Percentiles rank a stretch among this genome's conserved stretches.
Conservation (phyloP, 2,329 filamentous ascomycete genomes). For the Phialemonium atrogriseum region DNA sequence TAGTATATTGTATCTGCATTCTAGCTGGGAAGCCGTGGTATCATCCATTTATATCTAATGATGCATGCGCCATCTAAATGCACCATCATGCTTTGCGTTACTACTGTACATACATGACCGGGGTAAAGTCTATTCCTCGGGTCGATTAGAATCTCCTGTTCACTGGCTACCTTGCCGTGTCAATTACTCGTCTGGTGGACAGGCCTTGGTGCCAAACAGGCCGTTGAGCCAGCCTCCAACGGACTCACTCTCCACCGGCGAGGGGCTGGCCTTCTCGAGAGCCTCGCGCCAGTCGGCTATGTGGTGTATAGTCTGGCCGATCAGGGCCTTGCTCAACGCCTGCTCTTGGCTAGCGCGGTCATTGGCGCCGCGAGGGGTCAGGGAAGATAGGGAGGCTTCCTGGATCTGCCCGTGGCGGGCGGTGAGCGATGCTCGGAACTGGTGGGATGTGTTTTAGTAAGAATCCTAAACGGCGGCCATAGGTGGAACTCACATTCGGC, state of each 20-base stretch:
- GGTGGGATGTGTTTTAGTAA: no score
- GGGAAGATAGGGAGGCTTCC: constrained; percentile 15
- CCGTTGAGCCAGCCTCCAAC: constrained; percentile 20
- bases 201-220: no score
- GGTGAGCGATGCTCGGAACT: constrained; percentile 26
- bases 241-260: constrained; percentile 4
- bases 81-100: no score
- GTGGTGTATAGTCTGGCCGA: constrained; percentile 14
- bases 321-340: constrained; percentile 10
- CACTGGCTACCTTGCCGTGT: no score
- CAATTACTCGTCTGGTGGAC: no score
- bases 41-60: no score
- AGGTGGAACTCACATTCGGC: constrained; percentile 27
- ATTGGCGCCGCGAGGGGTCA: constrained; percentile 8
- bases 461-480: neutral
- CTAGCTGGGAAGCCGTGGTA: no score
- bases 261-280: constrained; percentile 10
- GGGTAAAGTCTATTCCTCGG: no score
- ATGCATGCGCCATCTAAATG: no score
- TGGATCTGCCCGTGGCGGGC: constrained; percentile 30
- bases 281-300: constrained; percentile 19
- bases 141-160: no score
- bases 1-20: no score
- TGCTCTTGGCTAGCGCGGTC: constrained; percentile 9
- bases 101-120: no score